A percentile compares a stretch with the other conserved stretches of the same genome.
Evolutionary conservation across 768 basidiomycete species (phyloP).

Genomic region (Podaxis sp.): DNA sequence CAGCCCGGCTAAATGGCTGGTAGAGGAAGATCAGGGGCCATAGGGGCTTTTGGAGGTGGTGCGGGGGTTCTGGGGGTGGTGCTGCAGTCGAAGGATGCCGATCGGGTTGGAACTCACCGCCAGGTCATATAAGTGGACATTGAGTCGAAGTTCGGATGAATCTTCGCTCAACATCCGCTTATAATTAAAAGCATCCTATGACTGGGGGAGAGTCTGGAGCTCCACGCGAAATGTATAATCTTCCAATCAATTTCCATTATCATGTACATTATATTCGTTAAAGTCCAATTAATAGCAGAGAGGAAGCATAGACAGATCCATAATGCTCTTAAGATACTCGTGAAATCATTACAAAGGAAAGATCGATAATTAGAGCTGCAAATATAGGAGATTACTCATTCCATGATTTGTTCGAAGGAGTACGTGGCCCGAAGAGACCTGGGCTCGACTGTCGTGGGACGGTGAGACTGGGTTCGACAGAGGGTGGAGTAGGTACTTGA

Average conservation of each 20-base stretch:
- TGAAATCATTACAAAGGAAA: background rate
- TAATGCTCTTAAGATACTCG: background rate
- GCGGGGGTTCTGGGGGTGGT: conserved; percentile 41
- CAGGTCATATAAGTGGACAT: conserved; percentile 42
- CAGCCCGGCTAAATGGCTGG: conserved; percentile 11
- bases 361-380: background rate
- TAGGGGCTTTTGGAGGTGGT: conserved; percentile 34
- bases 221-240: background rate
- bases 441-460: conserved; percentile 60
- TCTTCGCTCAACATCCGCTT: too few species aligned
- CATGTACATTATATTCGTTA: background rate
- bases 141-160: background rate
- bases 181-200: too few species aligned
- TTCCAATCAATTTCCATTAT: background rate
- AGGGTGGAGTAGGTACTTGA: conserved; percentile 59
- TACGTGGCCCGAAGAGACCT: conserved; percentile 78
- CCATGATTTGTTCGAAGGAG: conserved; percentile 24
- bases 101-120: conserved; percentile 83
- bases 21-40: conserved; percentile 22
- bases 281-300: background rate
- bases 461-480: conserved; percentile 56
- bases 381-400: background rate
- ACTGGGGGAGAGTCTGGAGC: background rate
- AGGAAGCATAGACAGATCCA: background rate
- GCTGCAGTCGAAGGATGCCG: conserved; percentile 53